Evolutionary conservation across 768 basidiomycete genomes (phyloP).

Genomic region (Clathrus columnatus): DNA sequence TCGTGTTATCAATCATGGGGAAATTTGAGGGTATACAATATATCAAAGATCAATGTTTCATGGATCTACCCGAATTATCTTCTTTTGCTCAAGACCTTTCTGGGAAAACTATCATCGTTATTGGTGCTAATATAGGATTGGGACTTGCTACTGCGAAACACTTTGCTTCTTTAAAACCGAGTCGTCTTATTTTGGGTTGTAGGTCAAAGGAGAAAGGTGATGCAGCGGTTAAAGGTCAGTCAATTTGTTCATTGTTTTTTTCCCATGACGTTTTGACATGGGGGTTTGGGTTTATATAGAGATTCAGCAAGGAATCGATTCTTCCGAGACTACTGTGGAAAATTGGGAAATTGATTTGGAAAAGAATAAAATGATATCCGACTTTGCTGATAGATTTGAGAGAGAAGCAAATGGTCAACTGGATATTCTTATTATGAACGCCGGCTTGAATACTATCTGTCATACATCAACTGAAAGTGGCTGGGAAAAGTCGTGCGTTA

Average conservation of each 20-base stretch:
- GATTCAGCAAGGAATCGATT: neutral
- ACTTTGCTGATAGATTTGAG: constrained; percentile 9
- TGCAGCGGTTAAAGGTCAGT: constrained; percentile 6
- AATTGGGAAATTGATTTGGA: constrained; percentile 10
- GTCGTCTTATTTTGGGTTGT: constrained; percentile 26
- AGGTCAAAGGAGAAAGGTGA: constrained; percentile 23
- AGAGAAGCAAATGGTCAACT: constrained; percentile 3
- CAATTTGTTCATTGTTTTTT: neutral
- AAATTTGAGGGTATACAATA: neutral
- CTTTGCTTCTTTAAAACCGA: constrained; percentile 25
- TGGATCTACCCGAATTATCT: neutral
- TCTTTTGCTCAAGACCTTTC: neutral
- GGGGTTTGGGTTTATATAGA: neutral
- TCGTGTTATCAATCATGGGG: neutral
- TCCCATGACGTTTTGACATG: neutral
- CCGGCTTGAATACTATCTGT: neutral
- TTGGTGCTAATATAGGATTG: constrained; percentile 12
- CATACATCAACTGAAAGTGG: constrained; percentile 5
- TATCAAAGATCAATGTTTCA: neutral
- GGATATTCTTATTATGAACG: constrained; percentile 11
- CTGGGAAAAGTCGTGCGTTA: constrained; percentile 10
- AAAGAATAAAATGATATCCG: constrained; percentile 3
- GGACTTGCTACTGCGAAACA: constrained; percentile 17
- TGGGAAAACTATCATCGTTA: constrained; percentile 12
- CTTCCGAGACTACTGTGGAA: neutral